phyloP scores from a whole-genome alignment of 2,329 filamentous ascomycete species.

The Madurella fahalii region DNA sequence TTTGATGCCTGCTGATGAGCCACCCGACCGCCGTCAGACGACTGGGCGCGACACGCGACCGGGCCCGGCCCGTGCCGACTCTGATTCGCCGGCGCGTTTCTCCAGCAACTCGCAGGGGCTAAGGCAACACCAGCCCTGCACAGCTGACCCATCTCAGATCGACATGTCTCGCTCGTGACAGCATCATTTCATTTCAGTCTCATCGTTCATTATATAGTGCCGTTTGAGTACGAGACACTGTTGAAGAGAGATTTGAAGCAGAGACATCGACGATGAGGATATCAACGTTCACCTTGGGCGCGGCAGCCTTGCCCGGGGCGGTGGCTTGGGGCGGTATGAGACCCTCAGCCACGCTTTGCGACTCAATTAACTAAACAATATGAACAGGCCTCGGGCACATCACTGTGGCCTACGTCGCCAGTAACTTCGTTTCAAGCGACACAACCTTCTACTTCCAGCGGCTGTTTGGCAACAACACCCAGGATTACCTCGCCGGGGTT shows the following conservation, averaged over 20 bases:
- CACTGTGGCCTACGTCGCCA: constrained; percentile 60
- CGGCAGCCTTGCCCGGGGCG: constrained; percentile 34
- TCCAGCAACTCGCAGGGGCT: constrained; percentile 6
- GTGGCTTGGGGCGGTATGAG: constrained; percentile 42
- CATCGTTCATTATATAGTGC: neutral
- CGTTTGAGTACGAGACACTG: too few species aligned
- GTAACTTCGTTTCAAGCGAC: constrained; percentile 53
- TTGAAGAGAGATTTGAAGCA: neutral
- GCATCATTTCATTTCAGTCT: neutral
- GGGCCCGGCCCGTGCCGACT: neutral
- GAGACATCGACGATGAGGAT: constrained; percentile 18
- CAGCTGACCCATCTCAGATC: constrained; percentile 1
- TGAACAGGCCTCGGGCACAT: constrained; percentile 59
- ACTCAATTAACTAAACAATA: constrained; percentile 12
- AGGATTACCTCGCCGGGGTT: constrained; percentile 58
- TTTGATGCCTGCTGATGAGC: too few species aligned
- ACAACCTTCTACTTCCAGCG: constrained; percentile 55
- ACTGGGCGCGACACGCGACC: neutral
- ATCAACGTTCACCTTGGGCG: constrained; percentile 18
- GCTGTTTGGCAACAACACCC: constrained; percentile 51
- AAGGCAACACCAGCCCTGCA: neutral
- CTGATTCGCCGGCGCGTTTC: constrained; percentile 1
- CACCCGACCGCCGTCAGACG: neutral
- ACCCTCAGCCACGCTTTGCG: neutral
- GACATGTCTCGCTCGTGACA: neutral